Evolutionary conservation across 2,329 filamentous ascomycete genomes (phyloP), one percentile per base, ranked within the genome.

Genomic region (Clonostachys rhizophaga): DNA sequence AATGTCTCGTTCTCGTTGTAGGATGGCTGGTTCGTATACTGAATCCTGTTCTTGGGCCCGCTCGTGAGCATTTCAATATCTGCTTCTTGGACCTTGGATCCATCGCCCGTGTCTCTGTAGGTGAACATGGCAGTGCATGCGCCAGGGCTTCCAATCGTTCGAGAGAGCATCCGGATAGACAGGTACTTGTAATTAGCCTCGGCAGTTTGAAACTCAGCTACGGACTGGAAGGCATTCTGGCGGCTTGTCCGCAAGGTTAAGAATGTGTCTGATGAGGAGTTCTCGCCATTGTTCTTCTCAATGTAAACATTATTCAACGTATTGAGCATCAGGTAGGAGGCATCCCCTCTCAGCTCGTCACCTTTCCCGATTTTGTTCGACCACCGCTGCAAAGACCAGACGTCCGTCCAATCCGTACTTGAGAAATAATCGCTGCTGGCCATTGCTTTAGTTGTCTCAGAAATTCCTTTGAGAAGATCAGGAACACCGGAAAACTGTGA

Each of bases 21-120:
- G 0, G 75, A 67, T 0, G 80, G 80, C 58, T 84, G 80, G 57
- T 84, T 84, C 13, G 80, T 83, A 62, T 80, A 84, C 50, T 78
- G 74, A 36, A 79, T 62, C 36, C 61, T 62, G 47, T 70, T 54
- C 20, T 56, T 61, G 2, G 70, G 67, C 48, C 74, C 74, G 24
- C 61, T 57, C 3, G 76, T 79, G 43, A 77, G 64, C 43, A 79
- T 66, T 60, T 81, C 76, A 24, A 80, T 63, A 54, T 80, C 76
- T 5, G 74, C 67, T 56, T 79, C 76, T 50, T 78, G 73, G 13
- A 78, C 65, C 16, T 63, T 48, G 5, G 62, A 58, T 5, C 69
- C 61, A 6, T 65, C 57, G 9, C 62, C 57, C 16, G 55, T 50
- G 48, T 68, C 61, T 18, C 65, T 63, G 59, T 78, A 80, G 5